A percentile compares a stretch with the other conserved stretches of the same genome.
Evolutionary conservation across 129 eudicot species (phyloP).

Genomic region (Lactuca sativa): DNA sequence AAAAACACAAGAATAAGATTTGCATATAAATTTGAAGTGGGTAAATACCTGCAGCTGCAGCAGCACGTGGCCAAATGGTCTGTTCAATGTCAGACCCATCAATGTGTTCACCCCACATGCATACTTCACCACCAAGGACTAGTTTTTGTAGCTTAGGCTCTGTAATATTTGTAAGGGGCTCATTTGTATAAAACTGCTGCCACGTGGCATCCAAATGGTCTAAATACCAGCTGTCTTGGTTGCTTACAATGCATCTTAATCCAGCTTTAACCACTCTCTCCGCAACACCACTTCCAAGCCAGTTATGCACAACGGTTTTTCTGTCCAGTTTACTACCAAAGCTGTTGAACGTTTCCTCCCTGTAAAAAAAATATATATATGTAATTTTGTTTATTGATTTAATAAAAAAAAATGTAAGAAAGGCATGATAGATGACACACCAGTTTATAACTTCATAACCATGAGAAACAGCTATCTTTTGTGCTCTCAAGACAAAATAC

Average conservation of each 20-base stretch:
- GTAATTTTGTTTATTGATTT: neutral
- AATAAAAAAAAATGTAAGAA: neutral
- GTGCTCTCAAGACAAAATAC: slow-evolving; percentile 85
- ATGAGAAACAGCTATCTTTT: slow-evolving; percentile 82
- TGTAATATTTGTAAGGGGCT: slow-evolving; percentile 77
- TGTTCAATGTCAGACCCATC: slow-evolving; percentile 84
- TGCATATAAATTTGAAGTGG: slow-evolving; percentile 1
- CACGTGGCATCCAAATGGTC: slow-evolving; percentile 76
- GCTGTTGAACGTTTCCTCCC: slow-evolving; percentile 95
- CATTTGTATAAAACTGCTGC: slow-evolving; percentile 67
- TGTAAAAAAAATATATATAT: slow-evolving; percentile 31
- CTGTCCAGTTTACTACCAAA: slow-evolving; percentile 77
- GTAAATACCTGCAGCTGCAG: slow-evolving; percentile 84
- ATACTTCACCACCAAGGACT: slow-evolving; percentile 90
- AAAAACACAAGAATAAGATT: neutral
- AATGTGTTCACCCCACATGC: slow-evolving; percentile 92
- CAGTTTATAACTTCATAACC: slow-evolving; percentile 95
- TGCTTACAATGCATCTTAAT: slow-evolving; percentile 90
- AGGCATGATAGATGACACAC: slow-evolving; percentile 28
- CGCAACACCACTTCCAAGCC: slow-evolving; percentile 95
- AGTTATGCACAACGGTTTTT: slow-evolving; percentile 85
- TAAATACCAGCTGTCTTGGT: slow-evolving; percentile 90
- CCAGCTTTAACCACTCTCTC: slow-evolving; percentile 70
- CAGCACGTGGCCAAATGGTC: slow-evolving; percentile 98
- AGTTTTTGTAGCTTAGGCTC: slow-evolving; percentile 53